A percentile compares a stretch with the other conserved stretches of the same genome.
Evolutionary conservation across 2,329 filamentous ascomycete species (phyloP).

Genomic region (Epicoccum sorghinum): DNA sequence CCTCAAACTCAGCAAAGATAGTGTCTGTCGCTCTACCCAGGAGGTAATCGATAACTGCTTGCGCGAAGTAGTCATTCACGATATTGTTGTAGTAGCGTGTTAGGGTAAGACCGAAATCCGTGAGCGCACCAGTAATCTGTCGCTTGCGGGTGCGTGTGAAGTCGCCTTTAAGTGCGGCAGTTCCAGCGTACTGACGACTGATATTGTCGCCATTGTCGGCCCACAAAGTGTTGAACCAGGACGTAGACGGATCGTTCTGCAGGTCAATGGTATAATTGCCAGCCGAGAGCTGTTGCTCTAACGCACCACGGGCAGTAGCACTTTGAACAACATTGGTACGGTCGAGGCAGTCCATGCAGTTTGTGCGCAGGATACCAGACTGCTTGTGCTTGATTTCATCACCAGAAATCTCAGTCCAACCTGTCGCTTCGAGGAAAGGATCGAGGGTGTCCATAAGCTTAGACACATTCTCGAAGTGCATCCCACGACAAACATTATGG

Average conservation of each 20-base stretch:
- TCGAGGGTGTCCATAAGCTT: slow-evolving; percentile 74
- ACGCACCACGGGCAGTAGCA: slow-evolving; percentile 80
- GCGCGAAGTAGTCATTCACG: slow-evolving; percentile 96
- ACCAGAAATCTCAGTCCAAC: slow-evolving; percentile 69
- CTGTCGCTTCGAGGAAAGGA: slow-evolving; percentile 69
- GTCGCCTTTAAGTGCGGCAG: slow-evolving; percentile 93
- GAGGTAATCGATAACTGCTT: slow-evolving; percentile 92
- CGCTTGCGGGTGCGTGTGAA: slow-evolving; percentile 91
- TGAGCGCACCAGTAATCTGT: slow-evolving; percentile 87
- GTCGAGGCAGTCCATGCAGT: slow-evolving; percentile 98
- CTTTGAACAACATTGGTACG: slow-evolving; percentile 96
- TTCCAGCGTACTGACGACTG: slow-evolving; percentile 94
- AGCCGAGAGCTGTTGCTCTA: slow-evolving; percentile 78
- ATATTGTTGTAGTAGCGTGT: slow-evolving; percentile 84
- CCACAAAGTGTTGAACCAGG: slow-evolving; percentile 97
- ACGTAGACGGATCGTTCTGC: slow-evolving; percentile 76
- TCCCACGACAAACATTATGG: slow-evolving; percentile 86
- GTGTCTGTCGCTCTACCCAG: slow-evolving; percentile 84
- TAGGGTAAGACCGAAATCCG: slow-evolving; percentile 87
- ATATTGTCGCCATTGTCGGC: slow-evolving; percentile 97
- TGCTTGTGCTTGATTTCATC: slow-evolving; percentile 59
- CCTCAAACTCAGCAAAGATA: slow-evolving; percentile 93
- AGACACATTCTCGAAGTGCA: slow-evolving; percentile 97
- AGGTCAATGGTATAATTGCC: slow-evolving; percentile 78
- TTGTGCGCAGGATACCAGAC: slow-evolving; percentile 82